Base-by-base conservation (phyloP, 768 basidiomycete genomes). In the Rhizopogon salebrosus region DNA sequence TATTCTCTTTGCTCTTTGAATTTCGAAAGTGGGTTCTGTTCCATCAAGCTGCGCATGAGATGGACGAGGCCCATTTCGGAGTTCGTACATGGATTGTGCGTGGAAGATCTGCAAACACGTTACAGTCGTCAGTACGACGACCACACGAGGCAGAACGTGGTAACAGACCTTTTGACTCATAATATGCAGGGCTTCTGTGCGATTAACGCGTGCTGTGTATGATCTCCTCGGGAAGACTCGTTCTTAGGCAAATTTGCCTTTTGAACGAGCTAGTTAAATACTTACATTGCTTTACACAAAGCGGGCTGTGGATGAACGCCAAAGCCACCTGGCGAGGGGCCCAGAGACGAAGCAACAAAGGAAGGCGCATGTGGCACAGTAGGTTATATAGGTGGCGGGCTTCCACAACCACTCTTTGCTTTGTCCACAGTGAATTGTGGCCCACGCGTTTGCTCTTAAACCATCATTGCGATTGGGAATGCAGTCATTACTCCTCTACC, bases 1-100 rank as follows among this genome's bases (percentile, higher is more conserved):
- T 0, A 66, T 53, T 35, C 29, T 68, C 45, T 39, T 59, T 13
- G 62, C 66, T 22, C 41, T 68, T 24, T 56, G 58, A 27, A 68
- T 64, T 27, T 60, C 58, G 10, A 59, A 68, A 35, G 56, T 56
- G 34, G 29, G 53, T 40, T 62, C 57, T 11, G 18, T 16, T n/a
- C 51, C 22, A 18, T 55, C 54, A 34, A 23, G 23, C 16, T 53
- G 54, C 29, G n/a, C 51, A 41, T 36, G 46, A 24, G 41, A 41
- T 9, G 56, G 23, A 22, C 41, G 46, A 40, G 49, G 27, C 26
- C 43, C 52, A n/a, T 34, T 52, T 41, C 46, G 56, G 54, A 53
- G 52, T 20, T 48, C 54, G 35, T 63, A 27, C 56, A 49, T 52
- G 37, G 56, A 54, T 36, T 37, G 56, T 37, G 48, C 29, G 18